These are phyloP conservation scores for Nepenthes gracilis DNA, from an alignment of 148 eudicot species.

Conservation along the genomic window DNA sequence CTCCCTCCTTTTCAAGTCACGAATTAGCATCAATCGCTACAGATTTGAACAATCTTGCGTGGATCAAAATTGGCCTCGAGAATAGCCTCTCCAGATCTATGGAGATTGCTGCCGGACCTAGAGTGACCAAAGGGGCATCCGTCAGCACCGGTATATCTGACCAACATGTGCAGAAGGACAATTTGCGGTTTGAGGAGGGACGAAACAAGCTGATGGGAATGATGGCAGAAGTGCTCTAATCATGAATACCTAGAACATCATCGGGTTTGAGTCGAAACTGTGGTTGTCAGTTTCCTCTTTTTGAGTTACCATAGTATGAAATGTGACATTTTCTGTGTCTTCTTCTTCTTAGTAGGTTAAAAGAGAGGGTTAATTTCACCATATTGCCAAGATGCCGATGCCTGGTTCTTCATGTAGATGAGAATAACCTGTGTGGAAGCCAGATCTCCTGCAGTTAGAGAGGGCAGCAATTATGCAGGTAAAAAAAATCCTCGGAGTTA, in stretches of 20 bases:
- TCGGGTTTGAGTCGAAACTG: background rate
- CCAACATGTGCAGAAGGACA: slow-evolving; percentile 9
- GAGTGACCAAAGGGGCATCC: slow-evolving; percentile 14
- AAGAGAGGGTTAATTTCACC: no score
- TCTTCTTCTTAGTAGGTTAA: no score
- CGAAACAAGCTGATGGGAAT: slow-evolving; percentile 21
- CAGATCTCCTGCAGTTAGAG: no score
- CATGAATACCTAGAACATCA: slow-evolving; percentile 23
- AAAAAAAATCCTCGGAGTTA: no score
- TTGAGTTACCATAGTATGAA: no score
- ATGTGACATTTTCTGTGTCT: no score
- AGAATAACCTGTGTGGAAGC: no score
- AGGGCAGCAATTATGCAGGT: no score
- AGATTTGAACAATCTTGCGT: slow-evolving; percentile 68
- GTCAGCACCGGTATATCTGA: slow-evolving; percentile 10
- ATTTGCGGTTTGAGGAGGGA: slow-evolving; percentile 23
- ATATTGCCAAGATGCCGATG: no score
- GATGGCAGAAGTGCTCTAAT: slow-evolving; percentile 24
- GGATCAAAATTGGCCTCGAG: slow-evolving; percentile 78
- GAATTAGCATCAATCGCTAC: slow-evolving; percentile 60
- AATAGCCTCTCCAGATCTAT: slow-evolving; percentile 16
- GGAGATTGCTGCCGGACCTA: slow-evolving; percentile 7
- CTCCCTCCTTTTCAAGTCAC: slow-evolving; percentile 36
- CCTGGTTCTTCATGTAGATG: no score
- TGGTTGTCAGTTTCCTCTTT: no score